Evolutionary conservation across 495 filamentous ascomycete genomes (phyloP).

Genomic region (Xylaria longipes): DNA sequence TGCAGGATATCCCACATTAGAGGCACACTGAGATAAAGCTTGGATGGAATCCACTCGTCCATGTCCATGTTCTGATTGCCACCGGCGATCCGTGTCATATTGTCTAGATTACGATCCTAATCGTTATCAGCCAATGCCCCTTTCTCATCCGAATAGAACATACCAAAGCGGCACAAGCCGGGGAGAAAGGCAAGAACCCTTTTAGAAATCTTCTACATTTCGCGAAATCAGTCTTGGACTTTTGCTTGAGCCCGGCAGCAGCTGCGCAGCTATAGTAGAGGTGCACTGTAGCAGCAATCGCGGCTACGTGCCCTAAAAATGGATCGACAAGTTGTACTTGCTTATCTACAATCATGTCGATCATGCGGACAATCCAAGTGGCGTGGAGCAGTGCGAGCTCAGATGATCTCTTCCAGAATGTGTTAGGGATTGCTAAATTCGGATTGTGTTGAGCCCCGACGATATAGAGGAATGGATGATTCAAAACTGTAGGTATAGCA

Average conservation of each 20-base stretch:
- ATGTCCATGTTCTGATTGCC: conserved; percentile 51
- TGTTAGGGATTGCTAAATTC: conserved; percentile 54
- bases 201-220: conserved; percentile 54
- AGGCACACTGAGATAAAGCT: conserved; percentile 57
- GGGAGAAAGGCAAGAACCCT: conserved; percentile 48
- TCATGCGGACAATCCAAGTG: conserved; percentile 57
- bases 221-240: conserved; percentile 53
- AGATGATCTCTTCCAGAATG: conserved; percentile 54
- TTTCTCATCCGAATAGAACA: conserved; percentile 5
- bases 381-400: conserved; percentile 54
- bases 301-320: conserved; percentile 53
- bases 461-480: conserved; percentile 57
- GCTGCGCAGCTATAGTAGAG: conserved; percentile 55
- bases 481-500: conserved; percentile 52
- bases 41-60: conserved; percentile 53
- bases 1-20: conserved; percentile 58
- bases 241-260: conserved; percentile 51
- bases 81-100: conserved; percentile 51
- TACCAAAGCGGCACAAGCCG: conserved; percentile 49
- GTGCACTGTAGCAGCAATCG: conserved; percentile 55
- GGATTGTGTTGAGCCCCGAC: conserved; percentile 54
- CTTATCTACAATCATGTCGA: conserved; percentile 57
- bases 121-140: neutral
- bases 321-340: conserved; percentile 52
- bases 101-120: conserved; percentile 51